Percentiles rank a stretch among this genome's conserved stretches.
These are phyloP conservation scores for Sanguinoderma infundibulare DNA, from an alignment of 1,284 basidiomycete genomes.

Conservation along the genomic window DNA sequence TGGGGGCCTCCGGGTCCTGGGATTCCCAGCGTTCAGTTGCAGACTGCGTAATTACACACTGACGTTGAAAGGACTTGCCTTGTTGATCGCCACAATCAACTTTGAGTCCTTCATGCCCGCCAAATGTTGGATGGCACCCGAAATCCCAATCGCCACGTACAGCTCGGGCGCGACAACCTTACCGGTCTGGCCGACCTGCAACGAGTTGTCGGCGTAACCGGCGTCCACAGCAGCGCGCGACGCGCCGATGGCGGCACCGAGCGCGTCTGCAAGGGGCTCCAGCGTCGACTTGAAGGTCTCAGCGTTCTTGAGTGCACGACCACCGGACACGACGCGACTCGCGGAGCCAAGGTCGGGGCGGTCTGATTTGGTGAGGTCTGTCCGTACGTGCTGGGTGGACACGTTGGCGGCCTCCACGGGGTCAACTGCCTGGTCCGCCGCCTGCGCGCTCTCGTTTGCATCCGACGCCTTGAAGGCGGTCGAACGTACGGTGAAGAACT, in stretches of 20 bases:
- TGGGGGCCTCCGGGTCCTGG: conserved; percentile 96
- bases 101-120: conserved; percentile 99
- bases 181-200: conserved; percentile 99
- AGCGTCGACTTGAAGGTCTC: conserved; percentile 91
- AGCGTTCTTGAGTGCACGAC: conserved; percentile 93
- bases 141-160: conserved; percentile 97
- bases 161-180: conserved; percentile 96
- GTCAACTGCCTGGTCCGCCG: conserved; percentile 67
- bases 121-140: conserved; percentile 97
- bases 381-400: conserved; percentile 81
- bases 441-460: conserved; percentile 53
- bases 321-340: conserved; percentile 91
- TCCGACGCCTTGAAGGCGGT: conserved; percentile 88
- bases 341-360: conserved; percentile 94
- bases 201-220: conserved; percentile 96
- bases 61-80: conserved; percentile 52
- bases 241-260: conserved; percentile 96
- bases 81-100: conserved; percentile 98
- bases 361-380: conserved; percentile 89
- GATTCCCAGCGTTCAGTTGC: conserved; percentile 3
- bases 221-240: conserved; percentile 98
- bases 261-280: conserved; percentile 91
- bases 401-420: conserved; percentile 67
- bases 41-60: neutral
- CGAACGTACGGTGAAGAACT: conserved; percentile 95